Evolutionary conservation across 2,329 filamentous ascomycete species (phyloP).

Genomic region (Pyricularia sp.): DNA sequence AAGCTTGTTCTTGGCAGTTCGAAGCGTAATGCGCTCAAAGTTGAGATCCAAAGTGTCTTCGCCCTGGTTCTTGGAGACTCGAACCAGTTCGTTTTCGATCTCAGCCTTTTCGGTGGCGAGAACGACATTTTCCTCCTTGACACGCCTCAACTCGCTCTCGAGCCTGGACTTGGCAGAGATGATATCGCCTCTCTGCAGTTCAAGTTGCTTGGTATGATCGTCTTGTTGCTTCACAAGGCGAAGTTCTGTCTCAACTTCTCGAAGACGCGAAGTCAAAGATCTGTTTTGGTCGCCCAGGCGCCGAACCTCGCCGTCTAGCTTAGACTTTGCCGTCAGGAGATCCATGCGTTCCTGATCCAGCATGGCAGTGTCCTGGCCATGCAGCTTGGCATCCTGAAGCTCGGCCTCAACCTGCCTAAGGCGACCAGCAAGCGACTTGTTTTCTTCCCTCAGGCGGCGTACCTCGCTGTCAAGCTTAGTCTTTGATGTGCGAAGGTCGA

Average conservation of each 20-base stretch:
- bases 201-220: conserved; percentile 50
- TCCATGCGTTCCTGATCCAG: conserved; percentile 62
- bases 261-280: conserved; percentile 27
- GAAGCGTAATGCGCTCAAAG: conserved; percentile 59
- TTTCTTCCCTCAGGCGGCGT: conserved; percentile 5
- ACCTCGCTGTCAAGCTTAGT: conserved; percentile 4
- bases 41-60: conserved; percentile 53
- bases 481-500: conserved; percentile 50
- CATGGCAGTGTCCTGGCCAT: conserved; percentile 48
- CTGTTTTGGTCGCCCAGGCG: conserved; percentile 58
- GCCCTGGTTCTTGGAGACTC: conserved; percentile 41
- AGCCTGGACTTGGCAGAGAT: conserved; percentile 58
- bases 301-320: conserved; percentile 57
- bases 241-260: conserved; percentile 53
- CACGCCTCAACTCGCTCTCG: conserved; percentile 55
- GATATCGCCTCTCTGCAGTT: conserved; percentile 61
- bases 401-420: conserved; percentile 51
- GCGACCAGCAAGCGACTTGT: conserved; percentile 2
- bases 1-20: conserved; percentile 56
- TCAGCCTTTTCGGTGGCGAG: conserved; percentile 57
- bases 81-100: conserved; percentile 51
- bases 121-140: conserved; percentile 53
- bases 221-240: conserved; percentile 42
- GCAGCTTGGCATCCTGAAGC: conserved; percentile 41
- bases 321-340: conserved; percentile 57